Conservation (phyloP, 2,329 filamentous ascomycete species). For the Blastomyces gilchristii region DNA sequence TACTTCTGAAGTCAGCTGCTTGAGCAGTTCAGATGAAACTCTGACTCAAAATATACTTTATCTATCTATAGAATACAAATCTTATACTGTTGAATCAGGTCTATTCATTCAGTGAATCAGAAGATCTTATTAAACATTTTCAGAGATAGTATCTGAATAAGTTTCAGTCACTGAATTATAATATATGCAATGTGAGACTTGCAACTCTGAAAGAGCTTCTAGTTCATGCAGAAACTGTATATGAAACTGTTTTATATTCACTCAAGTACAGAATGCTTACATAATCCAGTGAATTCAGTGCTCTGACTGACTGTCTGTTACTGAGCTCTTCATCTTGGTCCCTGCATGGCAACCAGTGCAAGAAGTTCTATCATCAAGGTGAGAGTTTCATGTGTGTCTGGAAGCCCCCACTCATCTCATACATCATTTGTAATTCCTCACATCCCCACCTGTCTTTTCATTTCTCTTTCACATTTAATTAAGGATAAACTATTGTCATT, state of each 20-base stretch:
- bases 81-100: too few relatives aligned
- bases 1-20: neutral
- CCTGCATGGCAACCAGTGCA: neutral
- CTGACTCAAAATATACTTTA: neutral
- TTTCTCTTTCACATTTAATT: neutral
- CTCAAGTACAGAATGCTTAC: neutral
- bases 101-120: too few relatives aligned
- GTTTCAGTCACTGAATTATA: neutral
- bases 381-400: neutral
- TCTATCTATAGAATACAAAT: neutral
- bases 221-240: neutral
- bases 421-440: neutral
- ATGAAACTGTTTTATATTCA: neutral
- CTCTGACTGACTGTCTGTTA: neutral
- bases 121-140: neutral
- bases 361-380: neutral
- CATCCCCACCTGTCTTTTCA: neutral
- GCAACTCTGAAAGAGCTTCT: constrained; percentile 1
- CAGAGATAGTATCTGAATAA: neutral
- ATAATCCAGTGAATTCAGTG: neutral
- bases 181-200: neutral
- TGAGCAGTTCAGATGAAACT: neutral
- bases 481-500: neutral
- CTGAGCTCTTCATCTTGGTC: neutral
- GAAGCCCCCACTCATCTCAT: neutral